A percentile compares a stretch with the other conserved stretches of the same genome.
Evolutionary conservation across 441 rosid species (phyloP).

Genomic region (Populus hybrid): DNA sequence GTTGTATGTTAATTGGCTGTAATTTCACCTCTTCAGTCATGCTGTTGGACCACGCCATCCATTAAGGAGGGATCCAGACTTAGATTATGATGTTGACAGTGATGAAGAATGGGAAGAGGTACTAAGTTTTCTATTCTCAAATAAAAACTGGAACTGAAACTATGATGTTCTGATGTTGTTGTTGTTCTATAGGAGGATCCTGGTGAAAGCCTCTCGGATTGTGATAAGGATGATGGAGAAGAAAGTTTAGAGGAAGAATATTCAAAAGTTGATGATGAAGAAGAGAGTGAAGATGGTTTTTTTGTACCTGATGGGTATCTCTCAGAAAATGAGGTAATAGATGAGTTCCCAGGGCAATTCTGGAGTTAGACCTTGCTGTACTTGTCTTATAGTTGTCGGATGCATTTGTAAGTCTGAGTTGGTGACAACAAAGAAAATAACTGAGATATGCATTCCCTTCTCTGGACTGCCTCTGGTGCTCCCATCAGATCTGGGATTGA

Average conservation of each 20-base stretch:
- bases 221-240: conserved; percentile 77
- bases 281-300: conserved; percentile 90
- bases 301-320: conserved; percentile 98
- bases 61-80: conserved; percentile 66
- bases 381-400: not conserved
- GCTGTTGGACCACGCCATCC: conserved; percentile 69
- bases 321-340: conserved; percentile 84
- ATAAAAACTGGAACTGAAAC: conserved; percentile 5
- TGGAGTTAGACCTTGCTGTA: conserved; percentile 1
- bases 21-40: conserved; percentile 33
- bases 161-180: conserved; percentile 12
- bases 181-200: conserved; percentile 73
- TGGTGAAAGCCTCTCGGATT: conserved; percentile 96
- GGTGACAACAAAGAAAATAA: not conserved
- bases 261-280: conserved; percentile 72
- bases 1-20: not conserved
- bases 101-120: conserved; percentile 99
- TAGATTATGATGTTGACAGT: conserved; percentile 83
- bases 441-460: not conserved
- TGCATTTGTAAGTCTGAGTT: not conserved
- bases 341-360: not conserved
- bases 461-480: not conserved
- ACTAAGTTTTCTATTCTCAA: conserved; percentile 5
- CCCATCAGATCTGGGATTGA: not conserved
- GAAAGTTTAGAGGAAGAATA: conserved; percentile 59